These are phyloP conservation scores for Rutstroemia sp. DNA, from an alignment of 2,329 filamentous ascomycete genomes.

Conservation along the genomic window DNA sequence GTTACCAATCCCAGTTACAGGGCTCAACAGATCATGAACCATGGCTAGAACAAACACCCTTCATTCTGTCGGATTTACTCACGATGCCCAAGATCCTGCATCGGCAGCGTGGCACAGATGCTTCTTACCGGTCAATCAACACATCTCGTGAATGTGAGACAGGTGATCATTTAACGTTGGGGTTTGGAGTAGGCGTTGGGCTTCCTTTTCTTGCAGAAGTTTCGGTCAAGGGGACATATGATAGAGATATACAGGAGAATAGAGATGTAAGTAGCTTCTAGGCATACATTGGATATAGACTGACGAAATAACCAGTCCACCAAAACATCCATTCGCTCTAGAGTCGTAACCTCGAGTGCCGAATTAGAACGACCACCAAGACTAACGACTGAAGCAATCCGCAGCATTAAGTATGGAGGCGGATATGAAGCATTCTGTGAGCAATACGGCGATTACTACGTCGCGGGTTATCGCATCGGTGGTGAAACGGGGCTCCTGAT, in stretches of 20 bases:
- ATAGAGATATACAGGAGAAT: not conserved
- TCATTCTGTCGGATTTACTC: not conserved
- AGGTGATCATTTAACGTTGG: not conserved
- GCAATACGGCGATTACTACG: not conserved
- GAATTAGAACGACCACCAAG: not conserved
- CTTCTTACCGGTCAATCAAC: not conserved
- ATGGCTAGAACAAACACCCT: not conserved
- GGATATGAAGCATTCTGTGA: not conserved
- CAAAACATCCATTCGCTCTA: not conserved
- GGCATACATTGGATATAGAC: too few relatives aligned
- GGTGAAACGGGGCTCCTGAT: not conserved
- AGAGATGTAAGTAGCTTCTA: not conserved
- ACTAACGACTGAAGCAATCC: not conserved
- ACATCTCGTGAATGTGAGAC: not conserved
- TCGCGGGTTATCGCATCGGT: not conserved
- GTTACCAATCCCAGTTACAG: not conserved
- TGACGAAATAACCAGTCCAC: not conserved
- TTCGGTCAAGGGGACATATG: not conserved
- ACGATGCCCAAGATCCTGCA: not conserved
- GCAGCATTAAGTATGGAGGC: not conserved
- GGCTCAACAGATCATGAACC: not conserved
- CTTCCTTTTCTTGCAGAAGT: not conserved
- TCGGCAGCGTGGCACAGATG: not conserved
- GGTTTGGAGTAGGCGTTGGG: not conserved
- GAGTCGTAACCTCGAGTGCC: not conserved